Conservation (phyloP, 352 stramenopile species). For the Thalassiosira hispida region DNA sequence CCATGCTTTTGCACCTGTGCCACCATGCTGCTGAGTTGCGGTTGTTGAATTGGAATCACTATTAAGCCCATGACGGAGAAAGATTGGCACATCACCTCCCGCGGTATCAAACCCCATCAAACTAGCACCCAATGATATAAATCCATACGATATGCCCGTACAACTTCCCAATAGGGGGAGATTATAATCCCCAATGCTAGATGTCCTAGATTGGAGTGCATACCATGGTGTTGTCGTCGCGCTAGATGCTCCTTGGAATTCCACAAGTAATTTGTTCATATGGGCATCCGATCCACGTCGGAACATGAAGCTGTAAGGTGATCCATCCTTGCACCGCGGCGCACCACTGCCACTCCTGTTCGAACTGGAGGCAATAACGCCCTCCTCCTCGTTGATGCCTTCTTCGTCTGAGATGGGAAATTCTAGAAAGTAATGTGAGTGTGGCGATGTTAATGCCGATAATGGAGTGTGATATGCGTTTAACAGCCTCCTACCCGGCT, state of each 20-base stretch:
- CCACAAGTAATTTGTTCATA: slow-evolving; percentile 31
- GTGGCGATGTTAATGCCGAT: slow-evolving; percentile 4
- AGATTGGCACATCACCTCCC: slow-evolving; percentile 24
- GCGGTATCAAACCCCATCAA: slow-evolving; percentile 4
- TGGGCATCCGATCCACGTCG: slow-evolving; percentile 25
- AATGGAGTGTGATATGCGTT: slow-evolving; percentile 10
- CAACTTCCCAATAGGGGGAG: slow-evolving; percentile 28
- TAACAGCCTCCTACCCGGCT: not conserved
- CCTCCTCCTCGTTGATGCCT: not conserved
- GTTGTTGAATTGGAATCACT: not conserved
- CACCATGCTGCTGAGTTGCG: not conserved
- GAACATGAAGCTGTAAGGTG: slow-evolving; percentile 42
- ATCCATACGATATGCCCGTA: slow-evolving; percentile 11
- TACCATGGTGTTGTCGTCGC: not conserved
- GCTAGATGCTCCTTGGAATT: slow-evolving; percentile 22
- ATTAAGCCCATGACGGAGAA: not conserved
- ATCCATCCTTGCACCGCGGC: slow-evolving; percentile 19
- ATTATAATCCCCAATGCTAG: not conserved
- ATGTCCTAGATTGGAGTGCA: not conserved
- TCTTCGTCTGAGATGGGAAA: slow-evolving; percentile 17
- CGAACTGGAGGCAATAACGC: not conserved
- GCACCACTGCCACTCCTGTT: not conserved
- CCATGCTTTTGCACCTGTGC: not conserved
- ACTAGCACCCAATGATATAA: slow-evolving; percentile 7
- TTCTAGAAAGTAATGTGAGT: slow-evolving; percentile 27